A percentile compares a stretch with the other conserved stretches of the same genome.
These are phyloP conservation scores for Cladosporium cucumerinum DNA, from an alignment of 2,329 filamentous ascomycete species.

Conservation along the genomic window DNA sequence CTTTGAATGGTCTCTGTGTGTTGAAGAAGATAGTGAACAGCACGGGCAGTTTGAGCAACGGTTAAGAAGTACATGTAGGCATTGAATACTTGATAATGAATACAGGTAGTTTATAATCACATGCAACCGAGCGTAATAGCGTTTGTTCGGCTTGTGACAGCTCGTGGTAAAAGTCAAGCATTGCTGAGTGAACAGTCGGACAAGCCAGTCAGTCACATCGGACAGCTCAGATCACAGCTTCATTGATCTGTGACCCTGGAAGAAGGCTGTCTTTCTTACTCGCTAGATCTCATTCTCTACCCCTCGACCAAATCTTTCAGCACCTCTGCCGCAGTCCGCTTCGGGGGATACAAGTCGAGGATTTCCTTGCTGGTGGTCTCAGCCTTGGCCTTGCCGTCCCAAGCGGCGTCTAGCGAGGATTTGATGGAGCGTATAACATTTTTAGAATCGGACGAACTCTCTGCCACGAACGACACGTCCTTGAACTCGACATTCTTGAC, in stretches of 20 bases:
- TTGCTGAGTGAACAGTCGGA: neutral
- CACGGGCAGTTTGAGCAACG: neutral
- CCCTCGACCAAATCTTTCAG: neutral
- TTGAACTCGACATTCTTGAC: conserved; percentile 26
- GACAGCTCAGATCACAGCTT: neutral
- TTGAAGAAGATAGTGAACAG: neutral
- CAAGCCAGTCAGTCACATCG: neutral
- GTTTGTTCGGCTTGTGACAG: neutral
- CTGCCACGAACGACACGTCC: conserved; percentile 25
- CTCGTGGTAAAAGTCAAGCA: neutral
- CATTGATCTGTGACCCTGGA: neutral
- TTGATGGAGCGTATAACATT: conserved; percentile 34
- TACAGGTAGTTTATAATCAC: neutral
- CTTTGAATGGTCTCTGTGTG: neutral
- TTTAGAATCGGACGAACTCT: conserved; percentile 15
- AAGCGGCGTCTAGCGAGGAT: conserved; percentile 24
- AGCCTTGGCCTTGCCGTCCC: conserved; percentile 35
- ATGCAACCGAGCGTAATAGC: neutral
- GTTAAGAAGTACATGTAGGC: neutral
- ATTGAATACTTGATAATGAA: neutral
- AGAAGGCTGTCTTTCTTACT: neutral
- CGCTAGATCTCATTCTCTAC: neutral
- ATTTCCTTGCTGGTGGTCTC: conserved; percentile 31
- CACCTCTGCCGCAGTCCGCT: conserved; percentile 22
- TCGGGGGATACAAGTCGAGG: conserved; percentile 32